Evolutionary conservation across 441 rosid species (phyloP), one percentile per base, ranked within the genome.

Genomic region (Viola pubescens): DNA sequence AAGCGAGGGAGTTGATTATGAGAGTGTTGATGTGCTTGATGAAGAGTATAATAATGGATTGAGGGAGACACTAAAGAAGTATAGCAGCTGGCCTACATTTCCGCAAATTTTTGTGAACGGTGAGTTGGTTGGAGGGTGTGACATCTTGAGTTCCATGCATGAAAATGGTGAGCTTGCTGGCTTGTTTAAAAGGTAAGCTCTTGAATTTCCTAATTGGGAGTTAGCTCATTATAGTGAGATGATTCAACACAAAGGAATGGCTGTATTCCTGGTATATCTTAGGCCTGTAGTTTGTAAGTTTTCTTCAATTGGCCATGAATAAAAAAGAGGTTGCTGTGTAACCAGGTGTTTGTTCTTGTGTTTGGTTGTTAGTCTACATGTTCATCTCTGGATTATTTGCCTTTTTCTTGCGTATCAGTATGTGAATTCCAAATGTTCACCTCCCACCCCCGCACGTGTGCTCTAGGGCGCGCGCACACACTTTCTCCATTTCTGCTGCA

Each of bases 31-130:
- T 49, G 94, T 89, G 73, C 91, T 92, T 2, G 97, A 89, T 47
- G 97, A 91, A 39, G 94, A 87, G 62, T 81, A 75, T 51, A 91
- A 91, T 58, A 54, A 10, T 0, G 97, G 94, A 37, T 74, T 89
- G 75, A 83, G 95, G 63, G 96, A 92, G 75, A 90, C 91, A 4
- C 70, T 89, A 77, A 92, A 92, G 83, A 92, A 82, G 77, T 92
- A 79, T 75, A 86, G 94, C 37, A 84, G 87, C 59, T 87, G 98
- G 98, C 98, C 98, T 12, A 92, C 98, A 10, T 89, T 75, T 66
- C 98, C 98, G 55, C 97, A 92, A 75, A 76, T 92, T 54, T 92
- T 82, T 73, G 79, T 81, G 75, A 81, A 78, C 3, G 98, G 97
- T 14, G 96, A 92, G 68, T 82, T 92, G 65, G 78, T 92, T 19